These are phyloP conservation scores for Volvox carteri DNA, from an alignment of 163 green algal species.

Conservation along the genomic window DNA sequence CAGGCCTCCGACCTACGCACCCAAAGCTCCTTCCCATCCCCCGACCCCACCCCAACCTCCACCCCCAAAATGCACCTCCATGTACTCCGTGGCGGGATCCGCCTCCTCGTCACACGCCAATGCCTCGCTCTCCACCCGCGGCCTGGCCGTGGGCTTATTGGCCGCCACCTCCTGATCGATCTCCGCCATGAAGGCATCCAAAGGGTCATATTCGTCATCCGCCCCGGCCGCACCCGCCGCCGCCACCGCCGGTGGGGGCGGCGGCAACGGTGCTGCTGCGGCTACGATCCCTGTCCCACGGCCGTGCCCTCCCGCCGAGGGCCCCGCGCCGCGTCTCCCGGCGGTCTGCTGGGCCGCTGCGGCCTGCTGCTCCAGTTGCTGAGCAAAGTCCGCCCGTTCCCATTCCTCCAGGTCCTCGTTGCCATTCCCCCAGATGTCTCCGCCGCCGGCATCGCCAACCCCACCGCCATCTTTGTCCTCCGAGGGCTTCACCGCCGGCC, in stretches of 20 bases:
- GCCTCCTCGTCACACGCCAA: constrained; percentile 76
- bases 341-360: not conserved
- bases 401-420: constrained; percentile 71
- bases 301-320: no score
- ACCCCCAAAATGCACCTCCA: constrained; percentile 62
- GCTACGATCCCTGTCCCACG: not conserved
- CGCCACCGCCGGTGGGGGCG: constrained; percentile 6
- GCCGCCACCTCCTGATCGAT: constrained; percentile 72
- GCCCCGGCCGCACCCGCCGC: constrained; percentile 26
- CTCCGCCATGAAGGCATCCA: constrained; percentile 92
- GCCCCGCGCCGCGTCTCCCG: not conserved
- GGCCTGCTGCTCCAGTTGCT: constrained; percentile 18
- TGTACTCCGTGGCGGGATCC: constrained; percentile 81
- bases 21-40: no score
- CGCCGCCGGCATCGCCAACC: constrained; percentile 15
- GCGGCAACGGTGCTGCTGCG: not conserved
- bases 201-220: constrained; percentile 82
- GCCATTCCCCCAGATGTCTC: not conserved
- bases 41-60: no score
- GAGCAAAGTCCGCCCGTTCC: constrained; percentile 32
- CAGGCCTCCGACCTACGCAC: no score
- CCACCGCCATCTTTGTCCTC: not conserved
- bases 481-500: constrained; percentile 62
- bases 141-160: constrained; percentile 58
- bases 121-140: constrained; percentile 52